Evolutionary conservation across 2,329 filamentous ascomycete genomes (phyloP).

Genomic region (Pseudocercospora eumusae): DNA sequence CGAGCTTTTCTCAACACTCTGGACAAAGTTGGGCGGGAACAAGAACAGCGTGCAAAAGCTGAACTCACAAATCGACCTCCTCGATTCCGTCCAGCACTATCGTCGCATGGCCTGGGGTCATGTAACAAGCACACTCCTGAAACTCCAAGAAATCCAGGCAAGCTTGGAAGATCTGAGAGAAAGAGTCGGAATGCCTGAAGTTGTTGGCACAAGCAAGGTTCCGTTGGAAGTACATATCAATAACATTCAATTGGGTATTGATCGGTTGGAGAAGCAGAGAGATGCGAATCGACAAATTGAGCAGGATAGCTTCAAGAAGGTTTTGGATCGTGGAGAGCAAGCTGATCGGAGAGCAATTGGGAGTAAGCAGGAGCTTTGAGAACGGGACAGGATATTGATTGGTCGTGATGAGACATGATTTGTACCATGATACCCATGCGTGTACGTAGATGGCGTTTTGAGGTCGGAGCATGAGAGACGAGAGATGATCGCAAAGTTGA

Average conservation of each 20-base stretch:
- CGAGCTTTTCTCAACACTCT: conserved; percentile 68
- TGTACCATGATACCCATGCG: neutral
- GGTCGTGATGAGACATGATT: neutral
- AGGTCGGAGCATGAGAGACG: no score
- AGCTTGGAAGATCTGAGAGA: conserved; percentile 72
- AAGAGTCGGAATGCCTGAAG: conserved; percentile 66
- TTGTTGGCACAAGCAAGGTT: conserved; percentile 57
- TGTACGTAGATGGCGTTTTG: neutral
- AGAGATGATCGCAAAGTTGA: no score
- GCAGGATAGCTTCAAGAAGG: conserved; percentile 31
- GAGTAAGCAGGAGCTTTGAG: conserved; percentile 23
- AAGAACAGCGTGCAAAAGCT: conserved; percentile 61
- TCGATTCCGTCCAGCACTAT: conserved; percentile 67
- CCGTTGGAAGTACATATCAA: conserved; percentile 74
- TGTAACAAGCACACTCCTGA: conserved; percentile 68
- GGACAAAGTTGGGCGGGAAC: conserved; percentile 75
- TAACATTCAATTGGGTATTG: conserved; percentile 70
- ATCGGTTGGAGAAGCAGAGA: conserved; percentile 67
- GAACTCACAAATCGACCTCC: conserved; percentile 63
- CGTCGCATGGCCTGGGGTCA: conserved; percentile 66
- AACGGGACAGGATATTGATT: neutral
- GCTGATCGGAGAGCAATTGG: conserved; percentile 27
- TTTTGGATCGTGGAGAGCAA: conserved; percentile 29
- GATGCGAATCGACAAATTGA: conserved; percentile 47
- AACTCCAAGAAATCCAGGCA: conserved; percentile 71